phyloP scores from a whole-genome alignment of 1,284 basidiomycete genomes.

The Tausonia pullulans region DNA sequence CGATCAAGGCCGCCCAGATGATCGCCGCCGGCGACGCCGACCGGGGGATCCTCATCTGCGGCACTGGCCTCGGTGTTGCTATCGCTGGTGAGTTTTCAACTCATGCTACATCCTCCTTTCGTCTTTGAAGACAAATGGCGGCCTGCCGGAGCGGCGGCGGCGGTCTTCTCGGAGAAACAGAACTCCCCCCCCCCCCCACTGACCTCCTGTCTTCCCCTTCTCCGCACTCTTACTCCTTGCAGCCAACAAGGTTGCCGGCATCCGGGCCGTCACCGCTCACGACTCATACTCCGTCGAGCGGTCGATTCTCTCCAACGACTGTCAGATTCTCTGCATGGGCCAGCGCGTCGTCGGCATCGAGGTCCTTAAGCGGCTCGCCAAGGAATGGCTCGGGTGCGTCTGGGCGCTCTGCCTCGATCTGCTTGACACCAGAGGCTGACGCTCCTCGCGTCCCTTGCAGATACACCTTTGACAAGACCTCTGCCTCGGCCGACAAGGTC shows the following conservation, averaged over 20 bases:
- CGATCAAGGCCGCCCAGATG: slow-evolving; percentile 35
- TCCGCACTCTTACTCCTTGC: slow-evolving; percentile 32
- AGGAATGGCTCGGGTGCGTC: slow-evolving; percentile 33
- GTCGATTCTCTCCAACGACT: slow-evolving; percentile 37
- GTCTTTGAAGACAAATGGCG: not conserved
- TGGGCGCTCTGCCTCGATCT: not conserved
- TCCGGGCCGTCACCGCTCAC: slow-evolving; percentile 36
- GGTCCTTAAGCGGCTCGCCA: slow-evolving; percentile 33
- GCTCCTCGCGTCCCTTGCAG: slow-evolving; percentile 11
- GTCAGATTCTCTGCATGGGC: slow-evolving; percentile 39
- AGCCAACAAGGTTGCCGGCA: slow-evolving; percentile 35
- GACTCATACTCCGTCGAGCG: slow-evolving; percentile 39
- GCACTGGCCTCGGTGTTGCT: slow-evolving; percentile 37
- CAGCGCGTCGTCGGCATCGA: slow-evolving; percentile 39
- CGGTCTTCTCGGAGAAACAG: too few species aligned
- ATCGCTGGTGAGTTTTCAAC: slow-evolving; percentile 24
- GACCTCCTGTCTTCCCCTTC: not conserved
- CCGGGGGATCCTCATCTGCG: slow-evolving; percentile 38
- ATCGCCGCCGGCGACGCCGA: slow-evolving; percentile 36
- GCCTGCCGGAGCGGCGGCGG: too few species aligned
- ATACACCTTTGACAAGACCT: slow-evolving; percentile 34
- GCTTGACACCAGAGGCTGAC: not conserved
- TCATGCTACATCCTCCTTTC: too few species aligned
- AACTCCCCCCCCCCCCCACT: not conserved
- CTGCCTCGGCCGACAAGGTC: slow-evolving; percentile 36